A percentile compares a stretch with the other conserved stretches of the same genome.
phyloP scores from a whole-genome alignment of 2,329 filamentous ascomycete genomes.

The Paradendryphiella salina region DNA sequence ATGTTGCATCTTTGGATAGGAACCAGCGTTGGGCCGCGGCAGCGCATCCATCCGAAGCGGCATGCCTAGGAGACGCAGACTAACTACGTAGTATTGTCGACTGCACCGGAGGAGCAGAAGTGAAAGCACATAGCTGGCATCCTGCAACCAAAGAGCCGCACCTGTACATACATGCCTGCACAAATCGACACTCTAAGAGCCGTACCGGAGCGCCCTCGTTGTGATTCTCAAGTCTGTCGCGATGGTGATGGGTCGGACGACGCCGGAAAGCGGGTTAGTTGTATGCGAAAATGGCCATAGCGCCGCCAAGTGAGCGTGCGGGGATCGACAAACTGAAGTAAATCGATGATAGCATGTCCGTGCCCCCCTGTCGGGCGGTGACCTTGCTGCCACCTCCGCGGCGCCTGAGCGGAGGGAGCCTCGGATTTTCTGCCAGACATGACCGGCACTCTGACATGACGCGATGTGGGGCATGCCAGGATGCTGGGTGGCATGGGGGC shows the following conservation, averaged over 20 bases:
- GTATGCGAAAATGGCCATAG: slow-evolving; percentile 15
- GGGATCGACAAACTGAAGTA: slow-evolving; percentile 32
- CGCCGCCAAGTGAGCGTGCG: slow-evolving; percentile 15
- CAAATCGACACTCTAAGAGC: slow-evolving; percentile 20
- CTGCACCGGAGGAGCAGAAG: not conserved
- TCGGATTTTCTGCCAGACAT: slow-evolving; percentile 32
- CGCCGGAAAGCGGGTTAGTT: slow-evolving; percentile 22
- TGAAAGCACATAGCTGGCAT: not conserved
- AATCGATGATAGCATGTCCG: slow-evolving; percentile 29
- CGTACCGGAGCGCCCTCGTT: slow-evolving; percentile 11
- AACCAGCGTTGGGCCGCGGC: slow-evolving; percentile 8
- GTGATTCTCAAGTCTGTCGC: slow-evolving; percentile 21
- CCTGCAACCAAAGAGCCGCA: slow-evolving; percentile 5
- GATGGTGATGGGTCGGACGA: slow-evolving; percentile 18
- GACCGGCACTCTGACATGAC: slow-evolving; percentile 24
- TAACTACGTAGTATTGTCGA: not conserved
- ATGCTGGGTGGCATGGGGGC: slow-evolving; percentile 25
- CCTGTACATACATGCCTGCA: slow-evolving; percentile 4
- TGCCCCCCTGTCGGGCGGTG: slow-evolving; percentile 26
- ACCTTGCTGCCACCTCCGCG: slow-evolving; percentile 6
- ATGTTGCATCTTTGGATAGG: slow-evolving; percentile 1
- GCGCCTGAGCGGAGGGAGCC: slow-evolving; percentile 22
- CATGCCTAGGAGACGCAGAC: not conserved
- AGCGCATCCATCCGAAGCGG: slow-evolving; percentile 6
- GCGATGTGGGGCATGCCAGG: slow-evolving; percentile 30